A percentile compares a stretch with the other conserved stretches of the same genome.
Evolutionary conservation across 345 rosid species (phyloP).

Genomic region (Limnanthes douglasii): DNA sequence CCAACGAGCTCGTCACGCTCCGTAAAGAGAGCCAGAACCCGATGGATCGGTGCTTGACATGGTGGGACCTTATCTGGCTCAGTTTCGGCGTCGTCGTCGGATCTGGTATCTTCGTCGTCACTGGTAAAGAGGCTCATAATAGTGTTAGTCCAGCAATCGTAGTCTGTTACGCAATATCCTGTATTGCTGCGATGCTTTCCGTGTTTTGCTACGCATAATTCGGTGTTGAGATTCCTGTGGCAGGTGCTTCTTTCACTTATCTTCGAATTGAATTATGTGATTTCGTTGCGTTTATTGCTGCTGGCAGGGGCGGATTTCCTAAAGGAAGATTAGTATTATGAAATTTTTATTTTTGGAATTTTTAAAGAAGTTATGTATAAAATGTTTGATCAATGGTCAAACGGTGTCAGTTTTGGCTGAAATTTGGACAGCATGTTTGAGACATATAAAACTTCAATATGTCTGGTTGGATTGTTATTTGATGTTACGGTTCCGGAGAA

Average conservation of each 20-base stretch:
- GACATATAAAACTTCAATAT: too few species aligned
- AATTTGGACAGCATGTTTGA: too few species aligned
- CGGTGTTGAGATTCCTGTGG: slow-evolving; percentile 73
- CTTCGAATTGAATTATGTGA: slow-evolving; percentile 81
- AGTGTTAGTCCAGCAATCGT: slow-evolving; percentile 72
- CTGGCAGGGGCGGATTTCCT: too few species aligned
- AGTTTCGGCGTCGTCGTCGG: slow-evolving; percentile 89
- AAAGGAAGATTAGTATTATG: too few species aligned
- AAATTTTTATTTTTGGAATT: too few species aligned
- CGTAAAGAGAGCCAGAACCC: slow-evolving; percentile 55
- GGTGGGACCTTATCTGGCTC: slow-evolving; percentile 99
- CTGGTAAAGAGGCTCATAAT: slow-evolving; percentile 65
- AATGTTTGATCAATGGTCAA: too few species aligned
- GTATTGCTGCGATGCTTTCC: slow-evolving; percentile 67
- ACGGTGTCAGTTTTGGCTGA: too few species aligned
- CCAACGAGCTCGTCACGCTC: slow-evolving; percentile 49
- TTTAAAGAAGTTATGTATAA: too few species aligned
- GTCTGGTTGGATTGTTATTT: too few species aligned
- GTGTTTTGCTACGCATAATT: slow-evolving; percentile 85
- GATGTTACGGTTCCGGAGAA: too few species aligned
- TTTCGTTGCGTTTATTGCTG: slow-evolving; percentile 70
- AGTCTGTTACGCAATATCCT: slow-evolving; percentile 59
- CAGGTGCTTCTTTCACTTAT: slow-evolving; percentile 83
- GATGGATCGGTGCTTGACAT: slow-evolving; percentile 63
- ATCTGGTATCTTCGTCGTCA: slow-evolving; percentile 83